Percentiles rank a stretch among this genome's conserved stretches.
Evolutionary conservation across 164 flowering plant genomes (phyloP).

Genomic region (Vitis rupestris): DNA sequence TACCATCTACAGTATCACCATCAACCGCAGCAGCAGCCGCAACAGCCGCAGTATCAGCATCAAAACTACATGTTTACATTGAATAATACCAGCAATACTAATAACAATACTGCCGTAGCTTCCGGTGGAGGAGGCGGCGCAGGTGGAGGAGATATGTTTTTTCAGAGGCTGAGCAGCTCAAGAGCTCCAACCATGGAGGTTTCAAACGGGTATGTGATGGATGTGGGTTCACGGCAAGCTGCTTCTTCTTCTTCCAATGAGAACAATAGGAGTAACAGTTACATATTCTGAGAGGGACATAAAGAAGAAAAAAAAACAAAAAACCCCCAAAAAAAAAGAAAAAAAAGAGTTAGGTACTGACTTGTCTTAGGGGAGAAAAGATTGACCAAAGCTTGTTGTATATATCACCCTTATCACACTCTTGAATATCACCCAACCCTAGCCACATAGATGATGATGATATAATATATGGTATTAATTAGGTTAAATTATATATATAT

Average conservation of each 20-base stretch:
- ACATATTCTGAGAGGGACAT: conserved; percentile 17
- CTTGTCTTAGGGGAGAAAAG: conserved; percentile 7
- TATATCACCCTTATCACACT: too few relatives aligned
- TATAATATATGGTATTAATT: too few relatives aligned
- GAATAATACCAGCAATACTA: conserved; percentile 2
- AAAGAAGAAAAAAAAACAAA: conserved; percentile 2
- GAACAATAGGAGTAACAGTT: conserved; percentile 9
- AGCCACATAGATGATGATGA: too few relatives aligned
- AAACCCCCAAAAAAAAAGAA: too few relatives aligned
- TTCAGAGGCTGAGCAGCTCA: conserved; percentile 12
- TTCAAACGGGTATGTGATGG: conserved; percentile 17
- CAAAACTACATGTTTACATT: conserved; percentile 12
- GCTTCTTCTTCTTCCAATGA: conserved; percentile 10
- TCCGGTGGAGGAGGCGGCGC: not conserved
- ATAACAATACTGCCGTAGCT: not conserved
- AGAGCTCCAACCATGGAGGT: conserved; percentile 6
- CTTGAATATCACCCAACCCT: too few relatives aligned
- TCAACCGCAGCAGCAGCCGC: conserved; percentile 5
- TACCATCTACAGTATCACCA: conserved; percentile 7
- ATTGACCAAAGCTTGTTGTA: conserved; percentile 11
- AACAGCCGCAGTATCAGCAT: not conserved
- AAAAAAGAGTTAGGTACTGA: conserved; percentile 24
- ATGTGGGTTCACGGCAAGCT: conserved; percentile 5
- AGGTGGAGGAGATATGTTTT: conserved; percentile 2
- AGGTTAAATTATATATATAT: conserved; percentile 2